Evolutionary conservation across 495 filamentous ascomycete genomes (phyloP).

Genomic region (Podospora comata): DNA sequence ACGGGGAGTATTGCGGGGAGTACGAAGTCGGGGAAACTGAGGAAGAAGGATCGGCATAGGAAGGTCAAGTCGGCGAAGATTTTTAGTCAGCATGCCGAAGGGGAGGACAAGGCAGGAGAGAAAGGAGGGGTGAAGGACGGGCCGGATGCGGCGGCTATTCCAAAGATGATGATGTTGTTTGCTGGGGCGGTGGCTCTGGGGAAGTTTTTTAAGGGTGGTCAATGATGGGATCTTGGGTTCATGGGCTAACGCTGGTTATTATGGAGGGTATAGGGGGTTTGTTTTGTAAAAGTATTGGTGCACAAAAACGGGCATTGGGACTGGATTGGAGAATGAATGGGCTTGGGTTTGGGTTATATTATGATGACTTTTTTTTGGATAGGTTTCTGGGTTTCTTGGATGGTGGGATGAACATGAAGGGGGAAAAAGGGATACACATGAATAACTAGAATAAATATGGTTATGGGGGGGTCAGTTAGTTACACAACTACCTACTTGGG

Average conservation of each 20-base stretch:
- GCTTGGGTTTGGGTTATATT: no score
- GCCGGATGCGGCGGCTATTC: conserved; percentile 17
- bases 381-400: no score
- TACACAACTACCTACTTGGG: background rate
- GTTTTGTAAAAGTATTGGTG: no score
- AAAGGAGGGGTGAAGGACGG: background rate
- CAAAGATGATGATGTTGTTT: conserved; percentile 30
- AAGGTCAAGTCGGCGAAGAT: background rate
- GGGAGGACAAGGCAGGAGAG: conserved; percentile 6
- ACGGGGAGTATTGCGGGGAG: background rate
- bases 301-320: no score
- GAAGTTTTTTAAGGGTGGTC: conserved; percentile 23
- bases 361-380: no score
- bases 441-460: conserved; percentile 12
- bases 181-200: conserved; percentile 26
- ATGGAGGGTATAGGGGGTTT: background rate
- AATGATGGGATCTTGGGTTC: background rate
- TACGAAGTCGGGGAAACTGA: background rate
- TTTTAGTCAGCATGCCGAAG: background rate
- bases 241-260: no score
- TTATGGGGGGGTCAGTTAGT: background rate
- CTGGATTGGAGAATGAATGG: no score
- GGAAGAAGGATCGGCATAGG: background rate
- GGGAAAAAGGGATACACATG: background rate
- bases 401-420: no score